A percentile compares a stretch with the other conserved stretches of the same genome.
phyloP scores from a whole-genome alignment of 257 asterid genomes.

The Jacaranda copaia region DNA sequence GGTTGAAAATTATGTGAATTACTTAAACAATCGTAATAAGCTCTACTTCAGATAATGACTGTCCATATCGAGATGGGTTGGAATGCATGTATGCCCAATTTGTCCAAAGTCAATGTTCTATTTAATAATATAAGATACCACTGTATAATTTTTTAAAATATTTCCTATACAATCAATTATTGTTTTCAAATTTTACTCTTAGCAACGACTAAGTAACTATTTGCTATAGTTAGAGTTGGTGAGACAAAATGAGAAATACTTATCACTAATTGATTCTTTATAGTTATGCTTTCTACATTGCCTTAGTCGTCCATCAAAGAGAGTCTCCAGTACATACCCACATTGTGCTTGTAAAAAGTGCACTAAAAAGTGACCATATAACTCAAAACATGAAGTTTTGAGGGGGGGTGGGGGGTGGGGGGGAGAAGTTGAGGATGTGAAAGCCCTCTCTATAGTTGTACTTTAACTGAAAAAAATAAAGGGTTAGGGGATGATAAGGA shows the following conservation, averaged over 20 bases:
- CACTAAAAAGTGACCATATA: slow-evolving; percentile 31
- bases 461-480: slow-evolving; percentile 17
- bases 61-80: no score
- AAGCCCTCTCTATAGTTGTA: slow-evolving; percentile 29
- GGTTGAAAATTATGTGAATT: no score
- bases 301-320: not conserved
- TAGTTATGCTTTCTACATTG: not conserved
- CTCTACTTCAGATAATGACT: no score
- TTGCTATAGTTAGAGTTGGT: not conserved
- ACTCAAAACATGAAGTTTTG: slow-evolving; percentile 19
- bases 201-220: no score
- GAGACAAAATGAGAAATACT: not conserved
- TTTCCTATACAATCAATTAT: no score
- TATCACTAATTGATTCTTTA: not conserved
- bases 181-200: no score
- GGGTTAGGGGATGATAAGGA: slow-evolving; percentile 1
- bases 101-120: no score
- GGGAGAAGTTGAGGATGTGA: slow-evolving; percentile 33
- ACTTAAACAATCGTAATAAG: no score
- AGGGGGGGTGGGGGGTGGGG: slow-evolving; percentile 30
- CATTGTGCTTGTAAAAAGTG: slow-evolving; percentile 35
- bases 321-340: slow-evolving; percentile 17
- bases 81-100: no score
- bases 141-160: no score
- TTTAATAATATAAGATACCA: no score